Conservation (phyloP, 495 filamentous ascomycete genomes). For the Parmelia sp. region DNA sequence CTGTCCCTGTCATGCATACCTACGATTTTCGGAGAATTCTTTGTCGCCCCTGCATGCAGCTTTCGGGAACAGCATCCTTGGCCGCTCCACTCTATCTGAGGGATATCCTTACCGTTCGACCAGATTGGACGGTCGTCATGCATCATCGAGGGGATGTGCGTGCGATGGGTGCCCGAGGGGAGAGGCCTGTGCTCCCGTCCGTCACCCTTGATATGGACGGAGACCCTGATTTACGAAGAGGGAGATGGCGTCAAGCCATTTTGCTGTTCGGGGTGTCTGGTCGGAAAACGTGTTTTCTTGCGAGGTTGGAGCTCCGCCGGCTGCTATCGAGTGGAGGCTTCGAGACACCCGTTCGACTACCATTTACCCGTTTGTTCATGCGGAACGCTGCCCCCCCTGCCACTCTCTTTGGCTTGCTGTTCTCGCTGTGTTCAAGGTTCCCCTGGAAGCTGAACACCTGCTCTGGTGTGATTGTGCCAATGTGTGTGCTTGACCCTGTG, state of each 20-base stretch:
- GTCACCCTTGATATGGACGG: background rate
- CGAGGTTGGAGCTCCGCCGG: too few relatives aligned
- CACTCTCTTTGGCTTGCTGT: too few relatives aligned
- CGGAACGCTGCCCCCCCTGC: background rate
- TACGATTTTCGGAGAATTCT: background rate
- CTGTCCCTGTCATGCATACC: too few relatives aligned
- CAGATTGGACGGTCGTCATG: background rate
- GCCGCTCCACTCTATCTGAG: too few relatives aligned
- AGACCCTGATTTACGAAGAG: background rate
- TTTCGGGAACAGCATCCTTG: background rate
- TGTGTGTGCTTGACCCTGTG: background rate
- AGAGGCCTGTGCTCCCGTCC: background rate
- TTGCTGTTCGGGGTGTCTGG: background rate
- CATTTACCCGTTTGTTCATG: too few relatives aligned
- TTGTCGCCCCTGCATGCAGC: background rate
- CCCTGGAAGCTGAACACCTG: background rate
- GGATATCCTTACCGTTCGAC: background rate
- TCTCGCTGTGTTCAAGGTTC: too few relatives aligned
- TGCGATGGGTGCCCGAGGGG: too few relatives aligned
- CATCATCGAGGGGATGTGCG: background rate
- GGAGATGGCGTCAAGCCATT: background rate
- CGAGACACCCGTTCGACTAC: too few relatives aligned
- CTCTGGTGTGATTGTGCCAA: background rate
- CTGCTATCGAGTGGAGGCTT: too few relatives aligned
- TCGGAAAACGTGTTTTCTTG: too few relatives aligned